Evolutionary conservation across 2,329 filamentous ascomycete genomes (phyloP), one percentile per base, ranked within the genome.

Genomic region (Monosporascus ibericus): DNA sequence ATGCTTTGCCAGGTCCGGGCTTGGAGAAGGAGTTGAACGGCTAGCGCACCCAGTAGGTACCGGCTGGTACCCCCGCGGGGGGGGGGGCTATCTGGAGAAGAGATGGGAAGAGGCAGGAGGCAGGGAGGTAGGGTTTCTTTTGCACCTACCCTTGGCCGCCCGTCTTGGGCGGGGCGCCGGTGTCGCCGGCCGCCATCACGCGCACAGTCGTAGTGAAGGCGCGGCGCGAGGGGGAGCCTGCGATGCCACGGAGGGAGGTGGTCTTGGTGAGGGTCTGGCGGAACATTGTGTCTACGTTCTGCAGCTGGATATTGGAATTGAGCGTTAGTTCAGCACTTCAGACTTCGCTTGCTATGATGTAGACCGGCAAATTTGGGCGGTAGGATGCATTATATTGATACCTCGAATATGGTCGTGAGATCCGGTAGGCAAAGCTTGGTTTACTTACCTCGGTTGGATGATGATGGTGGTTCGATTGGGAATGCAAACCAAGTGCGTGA

Each of bases 131-230:
- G n/a, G 47, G 22, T n/a, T 34, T 34, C 30, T 14, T 34, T 14
- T 34, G 9, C 30, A 75, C 79, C 68, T 70, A 83, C 80, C 78
- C 74, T 65, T 66, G 61, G 66, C 78, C 78, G 56, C 79, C 78
- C 11, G 71, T 71, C 69, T 74, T 78, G 63, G 75, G 77, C 56
- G 79, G 78, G 52, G 80, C 72, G 53, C 87, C 87, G 58, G 82
- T 86, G 68, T 90, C 88, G 59, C 88, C 88, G 62, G 80, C 86
- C 56, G 70, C 74, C 82, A 90, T 87, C 67, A 72, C 79, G 67
- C 81, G 77, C 60, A 77, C 70, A 53, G 84, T 80, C 59, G 79
- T 82, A 56, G 84, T 78, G 75, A 90, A 87, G 62, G 83, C 78
- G 59, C 79, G 76, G 66, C 67, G 70, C 57, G 73, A 65, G 57